Conservation (phyloP, 768 basidiomycete genomes). For the Auricularia sp. region DNA sequence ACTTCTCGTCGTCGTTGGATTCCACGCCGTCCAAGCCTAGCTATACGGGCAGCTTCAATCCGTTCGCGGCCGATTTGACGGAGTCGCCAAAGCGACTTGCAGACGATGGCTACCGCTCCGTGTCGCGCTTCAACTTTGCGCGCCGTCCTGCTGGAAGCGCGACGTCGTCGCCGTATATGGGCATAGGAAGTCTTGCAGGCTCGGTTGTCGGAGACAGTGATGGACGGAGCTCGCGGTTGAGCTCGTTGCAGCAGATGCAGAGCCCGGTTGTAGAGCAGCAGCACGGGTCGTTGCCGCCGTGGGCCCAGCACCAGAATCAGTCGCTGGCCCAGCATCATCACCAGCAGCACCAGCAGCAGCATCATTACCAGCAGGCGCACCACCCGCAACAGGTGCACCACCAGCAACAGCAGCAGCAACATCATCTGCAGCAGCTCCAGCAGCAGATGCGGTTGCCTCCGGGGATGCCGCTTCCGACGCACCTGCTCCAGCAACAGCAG, state of each 20-base stretch:
- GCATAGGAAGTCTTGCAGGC: not conserved
- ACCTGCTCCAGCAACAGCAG: conserved; percentile 2
- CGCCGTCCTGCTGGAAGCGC: not conserved
- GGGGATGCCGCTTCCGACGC: not conserved
- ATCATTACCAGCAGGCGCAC: not conserved
- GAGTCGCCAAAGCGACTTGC: not conserved
- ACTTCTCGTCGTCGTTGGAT: not conserved
- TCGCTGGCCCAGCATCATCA: not conserved
- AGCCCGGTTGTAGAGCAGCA: not conserved
- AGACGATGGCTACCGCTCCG: not conserved
- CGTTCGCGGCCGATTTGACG: not conserved
- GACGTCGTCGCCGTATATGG: not conserved
- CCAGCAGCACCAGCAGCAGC: not conserved
- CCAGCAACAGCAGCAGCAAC: not conserved
- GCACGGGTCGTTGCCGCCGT: not conserved
- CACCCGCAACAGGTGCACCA: not conserved
- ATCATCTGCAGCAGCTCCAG: not conserved
- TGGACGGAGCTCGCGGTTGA: not conserved
- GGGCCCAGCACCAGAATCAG: not conserved
- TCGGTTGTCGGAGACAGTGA: not conserved
- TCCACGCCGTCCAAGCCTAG: not conserved
- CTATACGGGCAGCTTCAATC: conserved; percentile 1
- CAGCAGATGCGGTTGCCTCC: not conserved
- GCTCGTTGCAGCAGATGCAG: not conserved
- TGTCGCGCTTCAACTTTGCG: not conserved